Conservation (phyloP, 2,329 filamentous ascomycete species). For the Ceratocystis colombiana region DNA sequence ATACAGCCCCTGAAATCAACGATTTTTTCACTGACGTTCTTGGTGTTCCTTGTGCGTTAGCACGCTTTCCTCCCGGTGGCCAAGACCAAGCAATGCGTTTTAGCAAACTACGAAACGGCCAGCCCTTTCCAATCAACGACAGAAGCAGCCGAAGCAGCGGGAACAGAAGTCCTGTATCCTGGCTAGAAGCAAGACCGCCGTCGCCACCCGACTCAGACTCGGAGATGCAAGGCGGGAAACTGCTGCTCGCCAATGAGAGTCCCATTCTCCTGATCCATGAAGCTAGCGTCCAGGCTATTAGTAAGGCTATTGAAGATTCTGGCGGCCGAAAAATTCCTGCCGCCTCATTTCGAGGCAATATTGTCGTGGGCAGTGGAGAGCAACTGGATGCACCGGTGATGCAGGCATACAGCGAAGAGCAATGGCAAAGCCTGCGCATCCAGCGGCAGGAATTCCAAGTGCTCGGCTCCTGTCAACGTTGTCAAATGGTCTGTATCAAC, state of each 20-base stretch:
- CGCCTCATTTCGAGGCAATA: constrained; percentile 78
- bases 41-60: constrained; percentile 70
- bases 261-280: constrained; percentile 78
- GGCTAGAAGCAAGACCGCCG: constrained; percentile 41
- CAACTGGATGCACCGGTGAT: constrained; percentile 38
- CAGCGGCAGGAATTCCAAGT: constrained; percentile 56
- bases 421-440: constrained; percentile 60
- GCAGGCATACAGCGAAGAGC: constrained; percentile 60
- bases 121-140: constrained; percentile 28
- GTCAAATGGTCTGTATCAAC: constrained; percentile 93
- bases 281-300: constrained; percentile 68
- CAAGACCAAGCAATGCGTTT: constrained; percentile 52
- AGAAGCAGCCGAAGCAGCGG: background rate
- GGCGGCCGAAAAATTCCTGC: constrained; percentile 42
- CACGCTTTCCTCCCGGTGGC: constrained; percentile 66
- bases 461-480: constrained; percentile 74
- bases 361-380: constrained; percentile 53
- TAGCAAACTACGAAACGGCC: constrained; percentile 44
- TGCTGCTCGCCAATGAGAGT: constrained; percentile 84
- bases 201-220: constrained; percentile 50
- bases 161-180: background rate
- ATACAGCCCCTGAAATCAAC: constrained; percentile 55
- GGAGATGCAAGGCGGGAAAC: constrained; percentile 41
- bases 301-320: background rate
- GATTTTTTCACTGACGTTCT: constrained; percentile 68